Evolutionary conservation across 2,329 filamentous ascomycete species (phyloP), one percentile per base, ranked within the genome.

Genomic region (Fusarium nematophilum): DNA sequence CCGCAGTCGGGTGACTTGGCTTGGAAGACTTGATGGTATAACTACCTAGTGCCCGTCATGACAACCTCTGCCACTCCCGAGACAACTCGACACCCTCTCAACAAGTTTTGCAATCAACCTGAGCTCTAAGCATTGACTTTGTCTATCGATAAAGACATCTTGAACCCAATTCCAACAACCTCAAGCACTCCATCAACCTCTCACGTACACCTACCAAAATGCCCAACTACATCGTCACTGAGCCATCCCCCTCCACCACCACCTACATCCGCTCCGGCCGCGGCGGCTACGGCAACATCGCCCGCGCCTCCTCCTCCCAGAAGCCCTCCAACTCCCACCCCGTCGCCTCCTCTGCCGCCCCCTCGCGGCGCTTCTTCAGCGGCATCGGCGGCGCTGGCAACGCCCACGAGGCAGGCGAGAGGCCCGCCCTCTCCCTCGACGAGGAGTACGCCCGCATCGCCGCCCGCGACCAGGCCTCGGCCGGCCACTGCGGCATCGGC

Each of bases 321-420:
- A 59, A 63, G 46, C 14, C 73, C 15, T 50, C 73, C 11, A 67
- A 74, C 4, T 73, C 85, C 69, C 80, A 80, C 70, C 70, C 81
- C 40, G 76, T 80, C 40, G 33, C 70, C 79, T 76, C 75, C 66
- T 53, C 74, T 70, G 58, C 70, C 62, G 59, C 66, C 3, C 52
- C 69, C 26, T 76, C 78, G 36, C 73, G 78, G 55, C 81, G 82
- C 76, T 89, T 89, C 80, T 84, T 86, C 77, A 83, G 83, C 9
- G 88, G 88, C 66, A 86, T 88, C 53, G 88, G 88, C 65, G 87
- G 88, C 53, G 87, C 86, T 3, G 88, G 88, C 69, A 90, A 90
- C 77, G 70, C 62, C 66, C 85, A 85, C 76, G 76, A 76, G 27
- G 71, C 77, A 21, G 71, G 77, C n/a, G 76, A 73, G 57, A 70